Evolutionary conservation across 192 early-diverging fungal genomes (phyloP).

Genomic region (Coemansia sp.): DNA sequence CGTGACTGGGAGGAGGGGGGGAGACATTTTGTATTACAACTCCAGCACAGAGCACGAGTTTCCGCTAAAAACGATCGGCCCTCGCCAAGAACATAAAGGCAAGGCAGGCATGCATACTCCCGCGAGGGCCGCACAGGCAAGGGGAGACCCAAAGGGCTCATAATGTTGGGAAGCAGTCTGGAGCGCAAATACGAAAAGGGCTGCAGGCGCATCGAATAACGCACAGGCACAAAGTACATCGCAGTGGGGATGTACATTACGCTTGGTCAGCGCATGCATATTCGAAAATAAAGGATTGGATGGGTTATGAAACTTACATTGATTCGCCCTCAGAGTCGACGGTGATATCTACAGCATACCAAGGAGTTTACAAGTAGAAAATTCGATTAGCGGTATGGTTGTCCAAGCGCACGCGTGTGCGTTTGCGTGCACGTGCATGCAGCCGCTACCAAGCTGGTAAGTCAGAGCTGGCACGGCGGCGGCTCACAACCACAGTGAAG

Average conservation of each 20-base stretch:
- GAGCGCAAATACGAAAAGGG: background rate
- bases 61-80: background rate
- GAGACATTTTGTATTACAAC: too few relatives aligned
- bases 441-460: background rate
- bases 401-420: background rate
- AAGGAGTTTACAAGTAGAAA: background rate
- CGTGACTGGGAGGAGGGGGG: background rate
- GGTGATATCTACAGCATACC: constrained; percentile 54
- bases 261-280: background rate
- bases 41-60: background rate
- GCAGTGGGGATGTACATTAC: background rate
- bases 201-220: background rate
- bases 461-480: background rate
- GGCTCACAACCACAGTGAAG: background rate
- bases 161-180: background rate
- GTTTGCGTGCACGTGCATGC: background rate
- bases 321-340: constrained; percentile 67
- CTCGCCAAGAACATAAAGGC: background rate
- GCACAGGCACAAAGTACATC: background rate
- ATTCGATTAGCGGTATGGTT: background rate
- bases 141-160: background rate
- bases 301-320: constrained; percentile 55
- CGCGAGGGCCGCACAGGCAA: background rate
- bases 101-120: background rate
- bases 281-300: background rate